These are phyloP conservation scores for Ruellia speciosa DNA, from an alignment of 305 asterid species.

Conservation along the genomic window DNA sequence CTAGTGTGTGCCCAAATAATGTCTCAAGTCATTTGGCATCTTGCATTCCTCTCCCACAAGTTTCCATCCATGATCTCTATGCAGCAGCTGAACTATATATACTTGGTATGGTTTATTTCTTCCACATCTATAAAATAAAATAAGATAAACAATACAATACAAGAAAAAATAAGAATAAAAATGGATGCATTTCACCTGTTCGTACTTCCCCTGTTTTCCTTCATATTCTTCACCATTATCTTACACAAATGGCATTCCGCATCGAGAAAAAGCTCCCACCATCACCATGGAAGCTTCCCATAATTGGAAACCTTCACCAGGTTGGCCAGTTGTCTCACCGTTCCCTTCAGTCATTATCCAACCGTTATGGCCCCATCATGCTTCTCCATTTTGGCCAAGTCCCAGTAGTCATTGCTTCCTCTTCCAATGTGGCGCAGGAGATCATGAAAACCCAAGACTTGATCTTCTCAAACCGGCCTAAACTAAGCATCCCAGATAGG, in stretches of 20 bases:
- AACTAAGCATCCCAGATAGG: slow-evolving; percentile 16
- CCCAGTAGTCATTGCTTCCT: slow-evolving; percentile 33
- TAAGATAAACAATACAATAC: too few species aligned
- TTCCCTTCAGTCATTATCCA: slow-evolving; percentile 33
- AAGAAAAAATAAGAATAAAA: too few species aligned
- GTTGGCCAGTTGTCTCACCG: slow-evolving; percentile 37
- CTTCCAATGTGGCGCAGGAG: slow-evolving; percentile 40
- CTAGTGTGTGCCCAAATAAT: too few species aligned
- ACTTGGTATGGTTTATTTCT: too few species aligned
- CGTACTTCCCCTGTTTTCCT: neutral
- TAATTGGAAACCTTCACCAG: slow-evolving; percentile 49
- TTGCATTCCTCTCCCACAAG: too few species aligned
- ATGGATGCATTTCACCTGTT: neutral
- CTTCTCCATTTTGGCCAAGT: slow-evolving; percentile 37
- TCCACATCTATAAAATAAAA: too few species aligned
- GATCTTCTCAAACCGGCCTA: slow-evolving; percentile 38
- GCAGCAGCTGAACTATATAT: too few species aligned
- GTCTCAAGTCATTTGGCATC: too few species aligned
- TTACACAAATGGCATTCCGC: slow-evolving; percentile 15
- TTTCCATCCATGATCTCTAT: too few species aligned
- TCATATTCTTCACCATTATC: slow-evolving; percentile 17
- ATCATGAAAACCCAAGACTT: slow-evolving; percentile 51
- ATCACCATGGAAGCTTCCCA: slow-evolving; percentile 39
- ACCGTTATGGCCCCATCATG: slow-evolving; percentile 41
- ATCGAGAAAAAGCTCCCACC: slow-evolving; percentile 28